These are phyloP conservation scores for Psophocarpus tetragonolobus DNA, from an alignment of 306 rosid species.

Conservation along the genomic window DNA sequence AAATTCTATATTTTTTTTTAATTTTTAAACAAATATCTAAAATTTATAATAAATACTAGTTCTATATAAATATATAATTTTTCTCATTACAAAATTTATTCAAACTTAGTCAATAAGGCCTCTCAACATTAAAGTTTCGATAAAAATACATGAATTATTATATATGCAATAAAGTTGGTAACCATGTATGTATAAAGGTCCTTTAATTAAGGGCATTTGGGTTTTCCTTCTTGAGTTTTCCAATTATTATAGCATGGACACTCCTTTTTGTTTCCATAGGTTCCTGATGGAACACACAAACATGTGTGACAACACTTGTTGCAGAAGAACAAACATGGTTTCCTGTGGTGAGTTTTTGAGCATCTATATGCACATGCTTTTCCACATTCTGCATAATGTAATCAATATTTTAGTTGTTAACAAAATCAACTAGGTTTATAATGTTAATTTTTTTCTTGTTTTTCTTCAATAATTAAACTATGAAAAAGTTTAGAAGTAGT, in stretches of 20 bases:
- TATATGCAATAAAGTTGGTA: neutral
- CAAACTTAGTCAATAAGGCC: too few relatives aligned
- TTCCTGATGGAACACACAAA: slow-evolving; percentile 75
- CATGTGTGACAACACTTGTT: slow-evolving; percentile 59
- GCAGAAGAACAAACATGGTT: slow-evolving; percentile 70
- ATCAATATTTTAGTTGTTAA: neutral
- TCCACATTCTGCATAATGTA: slow-evolving; percentile 18
- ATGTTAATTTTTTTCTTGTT: neutral
- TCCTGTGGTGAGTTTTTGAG: slow-evolving; percentile 56
- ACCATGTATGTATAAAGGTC: neutral
- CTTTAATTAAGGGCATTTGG: slow-evolving; percentile 61
- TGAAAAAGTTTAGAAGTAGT: neutral
- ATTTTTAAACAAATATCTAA: too few relatives aligned
- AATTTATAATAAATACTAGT: too few relatives aligned
- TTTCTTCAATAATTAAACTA: neutral
- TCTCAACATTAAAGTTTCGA: too few relatives aligned
- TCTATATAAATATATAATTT: too few relatives aligned
- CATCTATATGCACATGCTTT: slow-evolving; percentile 54
- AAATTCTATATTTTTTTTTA: too few relatives aligned
- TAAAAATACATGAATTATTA: too few relatives aligned
- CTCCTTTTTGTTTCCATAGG: slow-evolving; percentile 56
- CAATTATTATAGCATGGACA: slow-evolving; percentile 77
- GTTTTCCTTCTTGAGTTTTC: slow-evolving; percentile 70
- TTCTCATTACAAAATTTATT: too few relatives aligned
- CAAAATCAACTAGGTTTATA: neutral